These are phyloP conservation scores for Lyophyllum shimeji DNA, from an alignment of 768 basidiomycete species.

Conservation along the genomic window DNA sequence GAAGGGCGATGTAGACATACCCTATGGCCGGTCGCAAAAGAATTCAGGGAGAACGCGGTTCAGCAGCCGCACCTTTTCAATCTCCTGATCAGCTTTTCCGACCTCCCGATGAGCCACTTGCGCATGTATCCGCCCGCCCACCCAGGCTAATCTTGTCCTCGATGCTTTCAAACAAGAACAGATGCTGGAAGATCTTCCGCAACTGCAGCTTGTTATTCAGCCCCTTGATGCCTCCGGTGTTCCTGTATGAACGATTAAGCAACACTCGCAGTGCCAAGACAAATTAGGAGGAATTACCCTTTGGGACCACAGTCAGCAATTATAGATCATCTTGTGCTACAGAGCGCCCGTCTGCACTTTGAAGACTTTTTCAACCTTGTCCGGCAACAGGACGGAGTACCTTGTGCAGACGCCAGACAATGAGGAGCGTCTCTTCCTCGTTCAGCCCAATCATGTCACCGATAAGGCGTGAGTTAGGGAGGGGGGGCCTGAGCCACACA, in stretches of 20 bases:
- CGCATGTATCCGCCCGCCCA: constrained; percentile 73
- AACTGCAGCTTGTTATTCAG: constrained; percentile 95
- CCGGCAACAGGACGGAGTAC: constrained; percentile 90
- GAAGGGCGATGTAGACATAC: constrained; percentile 37
- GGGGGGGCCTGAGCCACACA: too few species aligned
- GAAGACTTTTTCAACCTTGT: constrained; percentile 98
- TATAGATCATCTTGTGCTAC: constrained; percentile 98
- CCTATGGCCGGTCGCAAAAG: constrained; percentile 87
- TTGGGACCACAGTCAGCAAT: constrained; percentile 77
- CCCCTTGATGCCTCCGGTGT: constrained; percentile 79
- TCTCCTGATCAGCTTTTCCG: constrained; percentile 97
- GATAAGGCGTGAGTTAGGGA: too few species aligned
- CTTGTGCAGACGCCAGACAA: constrained; percentile 95
- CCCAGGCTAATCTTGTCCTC: constrained; percentile 95
- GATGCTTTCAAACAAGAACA: constrained; percentile 93
- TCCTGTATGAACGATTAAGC: constrained; percentile 36
- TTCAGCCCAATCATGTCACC: constrained; percentile 98
- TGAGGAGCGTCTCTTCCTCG: constrained; percentile 98
- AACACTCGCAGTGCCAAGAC: background rate
- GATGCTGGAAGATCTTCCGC: constrained; percentile 97
- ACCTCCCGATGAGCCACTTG: constrained; percentile 79
- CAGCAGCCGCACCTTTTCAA: too few species aligned
- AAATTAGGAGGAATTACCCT: constrained; percentile 50
- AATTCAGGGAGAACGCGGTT: constrained; percentile 93
- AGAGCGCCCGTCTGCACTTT: constrained; percentile 93